Percentiles rank a stretch among this genome's conserved stretches.
phyloP scores from a whole-genome alignment of 352 stramenopile species.

The Globisporangium irregulare region DNA sequence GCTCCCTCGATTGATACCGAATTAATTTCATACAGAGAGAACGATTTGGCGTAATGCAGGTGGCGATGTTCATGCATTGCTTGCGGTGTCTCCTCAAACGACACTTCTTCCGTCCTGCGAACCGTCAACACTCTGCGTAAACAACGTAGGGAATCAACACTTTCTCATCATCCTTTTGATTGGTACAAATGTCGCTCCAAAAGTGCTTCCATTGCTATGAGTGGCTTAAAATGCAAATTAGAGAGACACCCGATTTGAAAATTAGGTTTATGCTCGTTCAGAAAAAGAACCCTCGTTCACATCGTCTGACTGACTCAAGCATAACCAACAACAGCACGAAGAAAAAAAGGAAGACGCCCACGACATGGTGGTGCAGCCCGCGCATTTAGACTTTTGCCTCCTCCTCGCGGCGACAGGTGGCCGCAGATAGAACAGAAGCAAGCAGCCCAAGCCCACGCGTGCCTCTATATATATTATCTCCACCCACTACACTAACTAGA shows the following conservation, averaged over 20 bases:
- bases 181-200: not conserved
- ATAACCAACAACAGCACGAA: slow-evolving; percentile 1
- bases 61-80: not conserved
- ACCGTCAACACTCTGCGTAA: not conserved
- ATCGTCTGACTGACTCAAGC: not conserved
- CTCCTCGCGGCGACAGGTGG: not conserved
- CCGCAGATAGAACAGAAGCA: not conserved
- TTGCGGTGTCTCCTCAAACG: not conserved
- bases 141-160: not conserved
- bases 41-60: not conserved
- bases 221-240: not conserved
- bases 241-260: not conserved
- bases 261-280: not conserved
- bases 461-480: not conserved
- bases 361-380: not conserved
- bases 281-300: not conserved
- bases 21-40: not conserved
- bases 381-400: not conserved
- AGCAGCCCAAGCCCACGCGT: not conserved
- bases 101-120: not conserved
- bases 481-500: not conserved
- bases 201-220: not conserved
- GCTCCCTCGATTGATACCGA: slow-evolving; percentile 22
- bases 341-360: not conserved
- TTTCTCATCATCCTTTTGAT: not conserved